phyloP scores from a whole-genome alignment of 2,329 filamentous ascomycete genomes.

The Neofusicoccum ribis region DNA sequence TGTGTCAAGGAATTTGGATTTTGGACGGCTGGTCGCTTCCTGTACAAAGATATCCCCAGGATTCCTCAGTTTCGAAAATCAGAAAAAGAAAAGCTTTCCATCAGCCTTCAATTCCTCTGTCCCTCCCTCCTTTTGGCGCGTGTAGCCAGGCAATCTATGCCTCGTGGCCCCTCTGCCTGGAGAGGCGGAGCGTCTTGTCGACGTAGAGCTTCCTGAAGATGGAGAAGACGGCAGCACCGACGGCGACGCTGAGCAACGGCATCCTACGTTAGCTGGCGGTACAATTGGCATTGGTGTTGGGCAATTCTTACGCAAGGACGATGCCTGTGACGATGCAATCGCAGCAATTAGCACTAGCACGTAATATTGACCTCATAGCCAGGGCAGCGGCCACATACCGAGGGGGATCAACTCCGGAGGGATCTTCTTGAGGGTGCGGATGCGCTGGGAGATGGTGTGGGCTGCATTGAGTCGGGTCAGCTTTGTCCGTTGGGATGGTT shows the following conservation, averaged over 20 bases:
- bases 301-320: constrained; percentile 72
- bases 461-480: constrained; percentile 53
- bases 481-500: neutral
- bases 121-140: neutral
- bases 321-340: constrained; percentile 58
- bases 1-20: constrained; percentile 17
- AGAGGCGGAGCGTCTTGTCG: constrained; percentile 90
- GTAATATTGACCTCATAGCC: constrained; percentile 6
- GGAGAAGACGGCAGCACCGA: constrained; percentile 81
- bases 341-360: constrained; percentile 24
- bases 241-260: constrained; percentile 54
- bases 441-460: constrained; percentile 94
- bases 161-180: constrained; percentile 58
- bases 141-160: constrained; percentile 22
- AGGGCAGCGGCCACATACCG: constrained; percentile 60
- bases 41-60: constrained; percentile 18
- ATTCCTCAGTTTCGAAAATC: constrained; percentile 21
- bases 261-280: constrained; percentile 19
- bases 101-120: neutral
- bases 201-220: constrained; percentile 76
- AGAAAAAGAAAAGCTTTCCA: neutral
- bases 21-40: constrained; percentile 19
- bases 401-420: constrained; percentile 93
- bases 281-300: neutral
- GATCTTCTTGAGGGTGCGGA: constrained; percentile 85